A percentile compares a stretch with the other conserved stretches of the same genome.
Conservation (phyloP, 805 yeast species). For the Peterozyma toletana region DNA sequence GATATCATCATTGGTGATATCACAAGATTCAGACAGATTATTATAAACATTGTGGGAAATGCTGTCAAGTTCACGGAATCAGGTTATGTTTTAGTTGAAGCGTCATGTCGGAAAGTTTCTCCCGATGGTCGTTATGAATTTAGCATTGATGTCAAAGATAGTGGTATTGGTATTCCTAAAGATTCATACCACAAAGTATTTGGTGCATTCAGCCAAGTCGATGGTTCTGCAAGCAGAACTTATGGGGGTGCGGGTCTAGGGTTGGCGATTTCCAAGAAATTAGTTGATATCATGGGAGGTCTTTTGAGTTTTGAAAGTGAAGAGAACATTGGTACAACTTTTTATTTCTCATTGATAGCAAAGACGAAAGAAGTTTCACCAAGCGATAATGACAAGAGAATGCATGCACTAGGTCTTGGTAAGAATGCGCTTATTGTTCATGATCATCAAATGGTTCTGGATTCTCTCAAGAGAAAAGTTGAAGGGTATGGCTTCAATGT, state of each 20-base stretch:
- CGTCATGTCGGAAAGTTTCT: constrained; percentile 18
- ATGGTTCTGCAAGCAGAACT: constrained; percentile 41
- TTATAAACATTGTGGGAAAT: constrained; percentile 45
- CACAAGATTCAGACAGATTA: constrained; percentile 41
- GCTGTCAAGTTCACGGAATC: constrained; percentile 41
- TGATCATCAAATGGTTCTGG: constrained; percentile 21
- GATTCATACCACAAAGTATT: constrained; percentile 37
- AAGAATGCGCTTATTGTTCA: constrained; percentile 26
- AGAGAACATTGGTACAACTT: constrained; percentile 40
- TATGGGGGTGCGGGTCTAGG: constrained; percentile 51
- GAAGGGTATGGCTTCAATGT: constrained; percentile 27
- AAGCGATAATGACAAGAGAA: constrained; percentile 10
- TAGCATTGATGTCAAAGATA: constrained; percentile 33
- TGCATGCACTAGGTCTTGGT: constrained; percentile 1
- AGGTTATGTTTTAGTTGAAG: constrained; percentile 34
- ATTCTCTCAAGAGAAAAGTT: constrained; percentile 25
- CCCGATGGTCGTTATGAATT: constrained; percentile 31
- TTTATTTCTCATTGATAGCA: constrained; percentile 28
- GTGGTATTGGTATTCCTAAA: constrained; percentile 48
- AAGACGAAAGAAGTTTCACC: constrained; percentile 16
- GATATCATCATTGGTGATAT: constrained; percentile 37
- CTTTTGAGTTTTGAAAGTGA: constrained; percentile 34
- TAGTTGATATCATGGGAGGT: constrained; percentile 44
- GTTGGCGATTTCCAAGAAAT: constrained; percentile 38
- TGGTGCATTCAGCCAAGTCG: constrained; percentile 50